These are phyloP conservation scores for Yarrowia sp. DNA, from an alignment of 805 yeast genomes.

Conservation along the genomic window DNA sequence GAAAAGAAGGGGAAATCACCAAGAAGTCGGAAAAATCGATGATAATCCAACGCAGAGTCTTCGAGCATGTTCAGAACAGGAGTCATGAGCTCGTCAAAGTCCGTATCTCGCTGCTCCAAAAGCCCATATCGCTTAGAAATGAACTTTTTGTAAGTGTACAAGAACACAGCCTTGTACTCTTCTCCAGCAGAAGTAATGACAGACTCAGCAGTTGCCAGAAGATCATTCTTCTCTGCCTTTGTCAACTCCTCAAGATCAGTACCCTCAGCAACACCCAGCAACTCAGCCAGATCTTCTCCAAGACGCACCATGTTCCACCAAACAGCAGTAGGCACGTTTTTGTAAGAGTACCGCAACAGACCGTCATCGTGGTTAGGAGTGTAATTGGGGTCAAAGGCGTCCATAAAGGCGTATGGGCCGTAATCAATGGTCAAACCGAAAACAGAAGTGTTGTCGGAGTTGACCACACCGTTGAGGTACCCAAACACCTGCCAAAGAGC, in stretches of 20 bases:
- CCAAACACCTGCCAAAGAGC: constrained; percentile 92
- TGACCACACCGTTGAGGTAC: constrained; percentile 87
- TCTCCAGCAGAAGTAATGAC: constrained; percentile 64
- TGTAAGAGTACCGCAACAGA: constrained; percentile 66
- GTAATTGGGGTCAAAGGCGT: constrained; percentile 71
- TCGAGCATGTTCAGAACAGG: constrained; percentile 62
- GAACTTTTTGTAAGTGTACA: constrained; percentile 53
- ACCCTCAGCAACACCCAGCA: constrained; percentile 68
- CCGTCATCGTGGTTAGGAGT: constrained; percentile 91
- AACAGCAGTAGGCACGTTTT: constrained; percentile 79
- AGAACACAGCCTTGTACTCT: constrained; percentile 62
- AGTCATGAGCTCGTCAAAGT: constrained; percentile 45
- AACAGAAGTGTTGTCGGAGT: constrained; percentile 92
- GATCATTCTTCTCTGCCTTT: constrained; percentile 34
- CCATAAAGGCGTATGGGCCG: constrained; percentile 94
- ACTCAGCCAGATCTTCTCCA: constrained; percentile 79
- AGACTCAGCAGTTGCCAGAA: constrained; percentile 58
- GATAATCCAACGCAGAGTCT: constrained; percentile 70
- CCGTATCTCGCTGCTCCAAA: constrained; percentile 41
- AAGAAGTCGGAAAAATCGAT: constrained; percentile 67
- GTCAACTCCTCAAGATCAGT: constrained; percentile 45
- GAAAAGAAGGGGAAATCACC: constrained; percentile 49
- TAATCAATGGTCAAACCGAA: constrained; percentile 85
- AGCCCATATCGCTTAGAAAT: constrained; percentile 73
- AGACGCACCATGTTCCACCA: constrained; percentile 91